These are phyloP conservation scores for Pinus albicaulis DNA, from an alignment of 75 land plant genomes.

Conservation along the genomic window DNA sequence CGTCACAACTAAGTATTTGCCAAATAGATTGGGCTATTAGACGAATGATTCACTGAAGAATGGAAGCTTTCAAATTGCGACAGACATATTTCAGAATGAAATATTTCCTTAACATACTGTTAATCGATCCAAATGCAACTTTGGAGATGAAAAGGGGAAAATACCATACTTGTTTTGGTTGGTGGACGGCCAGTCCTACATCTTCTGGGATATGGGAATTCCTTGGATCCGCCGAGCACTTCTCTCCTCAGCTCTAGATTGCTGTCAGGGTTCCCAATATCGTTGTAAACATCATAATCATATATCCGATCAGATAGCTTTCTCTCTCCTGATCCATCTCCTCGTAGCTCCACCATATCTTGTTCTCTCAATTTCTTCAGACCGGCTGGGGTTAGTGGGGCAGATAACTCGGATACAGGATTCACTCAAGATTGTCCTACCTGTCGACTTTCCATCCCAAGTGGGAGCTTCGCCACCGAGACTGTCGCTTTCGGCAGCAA, in stretches of 20 bases:
- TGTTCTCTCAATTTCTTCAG: conserved; percentile 34
- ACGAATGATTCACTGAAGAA: too few relatives aligned
- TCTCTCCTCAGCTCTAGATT: not conserved
- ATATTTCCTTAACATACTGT: too few relatives aligned
- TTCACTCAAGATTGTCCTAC: too few relatives aligned
- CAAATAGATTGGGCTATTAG: too few relatives aligned
- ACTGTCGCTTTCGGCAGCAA: too few relatives aligned
- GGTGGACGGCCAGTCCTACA: not conserved
- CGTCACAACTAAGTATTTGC: too few relatives aligned
- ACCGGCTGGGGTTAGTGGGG: conserved; percentile 52
- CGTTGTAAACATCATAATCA: conserved; percentile 30
- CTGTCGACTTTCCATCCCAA: too few relatives aligned
- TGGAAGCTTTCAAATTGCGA: too few relatives aligned
- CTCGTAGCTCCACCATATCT: conserved; percentile 29
- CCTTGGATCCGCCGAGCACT: not conserved
- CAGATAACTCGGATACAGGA: conserved; percentile 31
- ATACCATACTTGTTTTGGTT: not conserved
- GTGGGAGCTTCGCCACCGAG: too few relatives aligned
- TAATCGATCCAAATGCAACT: too few relatives aligned
- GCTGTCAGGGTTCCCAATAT: not conserved
- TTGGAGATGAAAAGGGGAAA: too few relatives aligned
- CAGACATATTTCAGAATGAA: too few relatives aligned
- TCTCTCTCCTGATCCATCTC: conserved; percentile 21
- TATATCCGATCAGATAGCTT: conserved; percentile 11
- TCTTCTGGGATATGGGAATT: not conserved